These are phyloP conservation scores for Maudiozyma barnettii DNA, from an alignment of 805 yeast species.

Conservation along the genomic window DNA sequence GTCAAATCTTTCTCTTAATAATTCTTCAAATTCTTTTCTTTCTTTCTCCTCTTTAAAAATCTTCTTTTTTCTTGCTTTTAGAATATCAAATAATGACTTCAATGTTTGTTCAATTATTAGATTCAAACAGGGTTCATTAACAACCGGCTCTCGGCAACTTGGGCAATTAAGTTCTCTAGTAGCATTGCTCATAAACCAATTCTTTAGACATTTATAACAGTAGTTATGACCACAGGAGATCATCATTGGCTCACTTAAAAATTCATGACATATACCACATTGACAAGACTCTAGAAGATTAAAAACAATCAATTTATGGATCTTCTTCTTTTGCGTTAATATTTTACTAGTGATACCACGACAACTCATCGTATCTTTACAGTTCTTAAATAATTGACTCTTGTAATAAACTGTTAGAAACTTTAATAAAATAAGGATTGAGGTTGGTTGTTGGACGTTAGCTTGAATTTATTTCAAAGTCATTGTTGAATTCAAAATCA, in stretches of 20 bases:
- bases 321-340: constrained; percentile 1
- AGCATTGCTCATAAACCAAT: constrained; percentile 43
- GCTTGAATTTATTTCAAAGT: too few relatives aligned
- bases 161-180: constrained; percentile 53
- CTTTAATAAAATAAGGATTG: too few relatives aligned
- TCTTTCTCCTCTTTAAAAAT: constrained; percentile 8
- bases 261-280: constrained; percentile 63
- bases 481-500: background rate
- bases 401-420: too few relatives aligned
- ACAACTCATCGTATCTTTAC: background rate
- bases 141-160: constrained; percentile 46
- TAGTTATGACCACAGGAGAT: constrained; percentile 65
- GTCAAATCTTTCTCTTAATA: constrained; percentile 14
- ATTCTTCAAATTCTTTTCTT: constrained; percentile 8
- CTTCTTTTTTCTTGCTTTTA: constrained; percentile 19
- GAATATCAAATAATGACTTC: constrained; percentile 32
- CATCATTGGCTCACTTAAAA: constrained; percentile 56
- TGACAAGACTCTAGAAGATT: constrained; percentile 1
- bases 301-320: background rate
- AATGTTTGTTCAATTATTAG: constrained; percentile 41
- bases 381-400: background rate
- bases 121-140: constrained; percentile 44
- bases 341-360: background rate
- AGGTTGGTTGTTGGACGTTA: too few relatives aligned
- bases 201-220: constrained; percentile 55